phyloP scores from a whole-genome alignment of 1,139 yeast genomes.

The Yamadazyma oceani region DNA sequence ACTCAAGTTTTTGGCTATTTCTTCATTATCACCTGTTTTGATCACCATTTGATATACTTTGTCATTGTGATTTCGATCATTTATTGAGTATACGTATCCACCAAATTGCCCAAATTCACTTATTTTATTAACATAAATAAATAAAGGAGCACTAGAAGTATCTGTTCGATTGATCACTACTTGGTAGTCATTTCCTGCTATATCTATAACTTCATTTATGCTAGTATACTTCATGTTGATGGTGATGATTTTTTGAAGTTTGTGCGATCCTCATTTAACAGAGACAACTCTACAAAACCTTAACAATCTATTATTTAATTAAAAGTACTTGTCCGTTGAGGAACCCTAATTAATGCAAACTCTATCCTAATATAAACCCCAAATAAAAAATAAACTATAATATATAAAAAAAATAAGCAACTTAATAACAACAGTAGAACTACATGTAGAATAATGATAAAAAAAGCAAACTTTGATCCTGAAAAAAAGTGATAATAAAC shows the following conservation, averaged over 20 bases:
- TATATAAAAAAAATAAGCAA: constrained; percentile 16
- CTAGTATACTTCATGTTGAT: background rate
- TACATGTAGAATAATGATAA: constrained; percentile 1
- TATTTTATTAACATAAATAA: constrained; percentile 11
- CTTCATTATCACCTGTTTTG: constrained; percentile 15
- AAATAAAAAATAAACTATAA: constrained; percentile 19
- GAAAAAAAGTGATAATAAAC: constrained; percentile 9
- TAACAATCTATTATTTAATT: constrained; percentile 14
- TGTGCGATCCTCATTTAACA: too few relatives aligned
- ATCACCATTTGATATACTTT: constrained; percentile 11
- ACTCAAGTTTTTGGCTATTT: constrained; percentile 15
- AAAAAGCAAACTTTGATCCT: constrained; percentile 1
- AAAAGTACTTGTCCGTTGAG: constrained; percentile 52
- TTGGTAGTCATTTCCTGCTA: constrained; percentile 13
- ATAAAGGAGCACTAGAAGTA: constrained; percentile 12
- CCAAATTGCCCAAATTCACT: constrained; percentile 12
- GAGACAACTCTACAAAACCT: too few relatives aligned
- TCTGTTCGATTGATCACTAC: constrained; percentile 10
- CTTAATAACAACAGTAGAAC: constrained; percentile 3
- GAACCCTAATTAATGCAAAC: constrained; percentile 56
- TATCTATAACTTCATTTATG: constrained; percentile 5
- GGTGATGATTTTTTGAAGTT: too few relatives aligned
- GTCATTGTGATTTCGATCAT: constrained; percentile 5
- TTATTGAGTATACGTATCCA: constrained; percentile 18
- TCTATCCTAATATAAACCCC: constrained; percentile 35